Base-by-base conservation (phyloP, 768 basidiomycete genomes). In the Vishniacozyma victoriae region DNA sequence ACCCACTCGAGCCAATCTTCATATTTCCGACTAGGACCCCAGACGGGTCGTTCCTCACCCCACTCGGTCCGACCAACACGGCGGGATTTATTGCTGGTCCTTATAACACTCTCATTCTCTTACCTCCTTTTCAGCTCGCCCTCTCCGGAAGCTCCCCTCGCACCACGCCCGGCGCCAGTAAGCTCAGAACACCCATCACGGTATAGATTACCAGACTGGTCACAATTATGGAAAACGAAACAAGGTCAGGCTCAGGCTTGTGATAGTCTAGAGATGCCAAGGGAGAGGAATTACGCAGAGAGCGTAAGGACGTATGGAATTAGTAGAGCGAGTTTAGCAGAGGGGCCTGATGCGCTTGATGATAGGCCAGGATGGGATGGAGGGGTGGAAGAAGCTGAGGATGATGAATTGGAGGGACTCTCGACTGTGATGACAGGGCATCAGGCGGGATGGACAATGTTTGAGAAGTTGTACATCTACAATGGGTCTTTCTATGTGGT, bases 401-500 rank as follows among this genome's bases (percentile, higher is more conserved):
- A 60, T 44, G 56, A 58, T 33, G 54, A 58, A 35, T 42, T 54
- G 14, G 24, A 44, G 29, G 47, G 46, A 1, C 31, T 55, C 12
- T 39, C 31, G 41, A 71, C 61, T 5, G 37, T 46, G 15, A 36
- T 67, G 35, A 45, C 40, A 16, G 70, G 52, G 4, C 64, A 69
- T 58, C 40, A 52, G 19, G 55, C 67, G 0, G 70, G 70, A 0
- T 71, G 70, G 70, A 69, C 67, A 7, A 40, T 71, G 19, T 54
- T 63, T 36, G 67, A 71, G 25, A 59, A 56, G 43, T 24, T 62
- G 20, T 71, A 71, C 49, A 40, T 69, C 18, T 67, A 45, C 46
- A 62, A 64, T 48, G 70, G 70, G 13, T 54, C 49, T 13, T 47
- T 71, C 36, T 71, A 65, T 33, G 58, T 69, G 48, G 61, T 71